Conservation (phyloP, 2,329 filamentous ascomycete genomes). For the Sporothrix brasiliensis region DNA sequence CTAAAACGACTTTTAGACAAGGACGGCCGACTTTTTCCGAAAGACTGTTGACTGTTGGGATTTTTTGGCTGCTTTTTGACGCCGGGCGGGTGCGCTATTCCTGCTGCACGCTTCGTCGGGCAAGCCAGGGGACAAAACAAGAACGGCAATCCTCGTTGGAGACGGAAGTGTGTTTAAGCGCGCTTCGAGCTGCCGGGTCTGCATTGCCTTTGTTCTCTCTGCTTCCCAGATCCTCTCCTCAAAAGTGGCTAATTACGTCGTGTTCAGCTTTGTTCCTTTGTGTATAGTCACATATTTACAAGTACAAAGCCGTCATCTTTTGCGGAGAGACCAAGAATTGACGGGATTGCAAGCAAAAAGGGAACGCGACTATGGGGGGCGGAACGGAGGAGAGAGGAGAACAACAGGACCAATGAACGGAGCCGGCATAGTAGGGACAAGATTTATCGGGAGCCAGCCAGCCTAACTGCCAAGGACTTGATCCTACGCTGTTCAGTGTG, state of each 20-base stretch:
- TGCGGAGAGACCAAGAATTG: slow-evolving; percentile 15
- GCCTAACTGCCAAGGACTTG: background rate
- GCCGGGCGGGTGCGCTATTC: background rate
- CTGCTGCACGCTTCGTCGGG: background rate
- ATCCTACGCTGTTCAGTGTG: background rate
- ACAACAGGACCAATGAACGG: slow-evolving; percentile 11
- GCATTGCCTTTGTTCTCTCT: background rate
- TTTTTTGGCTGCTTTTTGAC: background rate
- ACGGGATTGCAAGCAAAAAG: background rate
- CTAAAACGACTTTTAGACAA: background rate
- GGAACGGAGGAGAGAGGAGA: background rate
- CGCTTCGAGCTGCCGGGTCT: slow-evolving; percentile 12
- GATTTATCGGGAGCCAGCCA: background rate
- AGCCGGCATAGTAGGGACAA: background rate
- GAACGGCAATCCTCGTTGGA: background rate
- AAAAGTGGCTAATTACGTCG: slow-evolving; percentile 2
- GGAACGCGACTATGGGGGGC: background rate
- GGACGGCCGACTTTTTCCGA: slow-evolving; percentile 24
- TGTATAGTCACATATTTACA: background rate
- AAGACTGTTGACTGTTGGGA: background rate
- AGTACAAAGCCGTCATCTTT: slow-evolving; percentile 14
- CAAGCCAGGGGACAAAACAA: background rate
- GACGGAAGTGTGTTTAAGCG: background rate
- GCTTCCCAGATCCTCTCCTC: slow-evolving; percentile 11
- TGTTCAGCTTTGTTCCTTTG: background rate